Conservation (phyloP, 78 protist genomes). For the Guillardia theta region DNA sequence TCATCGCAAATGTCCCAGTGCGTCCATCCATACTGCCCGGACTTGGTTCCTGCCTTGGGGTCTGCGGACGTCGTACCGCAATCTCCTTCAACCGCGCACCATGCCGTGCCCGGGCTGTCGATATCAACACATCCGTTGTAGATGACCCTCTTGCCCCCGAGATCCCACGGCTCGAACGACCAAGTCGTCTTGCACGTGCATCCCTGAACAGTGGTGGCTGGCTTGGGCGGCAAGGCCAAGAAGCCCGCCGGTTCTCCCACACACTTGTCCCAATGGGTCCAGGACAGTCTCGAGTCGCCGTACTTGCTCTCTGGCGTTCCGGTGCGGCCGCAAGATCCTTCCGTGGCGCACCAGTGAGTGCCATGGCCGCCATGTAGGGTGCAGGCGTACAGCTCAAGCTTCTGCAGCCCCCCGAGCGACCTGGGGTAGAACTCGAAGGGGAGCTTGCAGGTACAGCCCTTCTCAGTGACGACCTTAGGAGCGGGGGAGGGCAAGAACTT, state of each 20-base stretch:
- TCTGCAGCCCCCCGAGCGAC: not conserved
- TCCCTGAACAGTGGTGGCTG: not conserved
- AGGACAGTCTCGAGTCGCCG: not conserved
- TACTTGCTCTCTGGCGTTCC: not conserved
- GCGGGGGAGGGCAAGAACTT: not conserved
- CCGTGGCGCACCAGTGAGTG: not conserved
- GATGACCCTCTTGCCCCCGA: not conserved
- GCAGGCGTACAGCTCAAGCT: not conserved
- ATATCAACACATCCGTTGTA: not conserved
- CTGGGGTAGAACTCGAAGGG: constrained; percentile 20
- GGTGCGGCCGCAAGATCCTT: not conserved
- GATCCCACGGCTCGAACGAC: not conserved
- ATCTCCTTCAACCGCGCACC: constrained; percentile 26
- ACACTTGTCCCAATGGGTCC: constrained; percentile 35
- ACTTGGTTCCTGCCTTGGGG: not conserved
- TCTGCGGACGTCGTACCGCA: not conserved
- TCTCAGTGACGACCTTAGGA: not conserved
- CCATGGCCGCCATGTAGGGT: not conserved
- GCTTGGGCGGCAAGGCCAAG: not conserved
- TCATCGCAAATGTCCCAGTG: constrained; percentile 25
- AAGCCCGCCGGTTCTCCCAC: constrained; percentile 30
- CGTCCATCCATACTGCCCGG: not conserved
- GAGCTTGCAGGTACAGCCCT: constrained; percentile 16
- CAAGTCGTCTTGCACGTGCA: not conserved
- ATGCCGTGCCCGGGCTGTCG: constrained; percentile 32